Conservation (phyloP, 2,329 filamentous ascomycete species). For the Diaporthe vaccinii region DNA sequence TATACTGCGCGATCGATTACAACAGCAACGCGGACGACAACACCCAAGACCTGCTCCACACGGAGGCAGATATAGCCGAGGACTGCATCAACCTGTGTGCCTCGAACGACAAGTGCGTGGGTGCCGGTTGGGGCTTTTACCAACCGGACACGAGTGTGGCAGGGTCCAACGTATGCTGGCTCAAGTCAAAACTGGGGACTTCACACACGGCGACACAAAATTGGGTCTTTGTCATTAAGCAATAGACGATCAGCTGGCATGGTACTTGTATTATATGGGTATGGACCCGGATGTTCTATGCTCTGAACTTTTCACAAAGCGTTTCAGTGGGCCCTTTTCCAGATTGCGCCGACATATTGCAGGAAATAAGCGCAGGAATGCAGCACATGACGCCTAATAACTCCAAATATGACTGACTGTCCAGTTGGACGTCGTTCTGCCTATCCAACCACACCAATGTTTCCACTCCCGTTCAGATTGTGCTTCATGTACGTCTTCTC, state of each 20-base stretch:
- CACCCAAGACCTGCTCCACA: constrained; percentile 6
- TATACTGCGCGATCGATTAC: constrained; percentile 25
- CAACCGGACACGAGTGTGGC: constrained; percentile 18
- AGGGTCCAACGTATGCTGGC: constrained; percentile 21
- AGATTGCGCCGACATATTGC: neutral
- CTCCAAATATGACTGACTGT: neutral
- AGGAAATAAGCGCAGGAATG: neutral
- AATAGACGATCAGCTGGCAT: constrained; percentile 6
- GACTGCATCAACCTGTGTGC: constrained; percentile 24
- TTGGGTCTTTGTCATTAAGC: constrained; percentile 26
- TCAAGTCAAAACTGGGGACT: constrained; percentile 24
- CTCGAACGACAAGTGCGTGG: neutral
- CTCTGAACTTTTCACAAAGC: neutral
- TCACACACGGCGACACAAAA: neutral
- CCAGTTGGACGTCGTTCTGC: neutral
- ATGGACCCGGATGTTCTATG: neutral
- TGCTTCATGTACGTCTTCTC: constrained; percentile 18
- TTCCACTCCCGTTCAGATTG: neutral
- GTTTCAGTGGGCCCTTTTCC: neutral
- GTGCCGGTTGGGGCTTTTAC: constrained; percentile 29
- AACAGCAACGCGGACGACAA: constrained; percentile 5
- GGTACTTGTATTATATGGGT: neutral
- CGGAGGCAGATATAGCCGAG: constrained; percentile 2
- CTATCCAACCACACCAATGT: neutral
- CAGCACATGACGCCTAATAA: neutral